Evolutionary conservation across 2,329 filamentous ascomycete genomes (phyloP).

Genomic region (Chrysoporthe puriensis): DNA sequence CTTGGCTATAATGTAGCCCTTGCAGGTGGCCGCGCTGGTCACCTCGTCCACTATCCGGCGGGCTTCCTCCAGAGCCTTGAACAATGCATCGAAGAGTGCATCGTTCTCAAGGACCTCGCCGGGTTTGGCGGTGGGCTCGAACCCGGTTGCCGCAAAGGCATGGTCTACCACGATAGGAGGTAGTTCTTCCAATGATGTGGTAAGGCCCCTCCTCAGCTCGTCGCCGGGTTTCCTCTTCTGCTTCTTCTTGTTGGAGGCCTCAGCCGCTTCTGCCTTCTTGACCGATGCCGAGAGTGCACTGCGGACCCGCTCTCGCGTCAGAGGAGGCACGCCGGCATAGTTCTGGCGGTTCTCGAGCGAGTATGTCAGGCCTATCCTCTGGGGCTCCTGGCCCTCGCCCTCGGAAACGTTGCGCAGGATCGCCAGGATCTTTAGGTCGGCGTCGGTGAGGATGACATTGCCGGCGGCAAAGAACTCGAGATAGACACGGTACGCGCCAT

Average conservation of each 20-base stretch:
- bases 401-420: conserved; percentile 80
- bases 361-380: conserved; percentile 78
- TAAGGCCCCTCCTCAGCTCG: conserved; percentile 77
- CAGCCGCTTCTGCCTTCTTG: conserved; percentile 57
- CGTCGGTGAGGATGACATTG: conserved; percentile 91
- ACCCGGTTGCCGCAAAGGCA: conserved; percentile 69
- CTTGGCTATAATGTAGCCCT: conserved; percentile 88
- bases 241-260: conserved; percentile 59
- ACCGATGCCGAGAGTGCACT: conserved; percentile 70
- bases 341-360: conserved; percentile 83
- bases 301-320: conserved; percentile 75
- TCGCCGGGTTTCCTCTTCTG: conserved; percentile 75
- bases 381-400: conserved; percentile 81
- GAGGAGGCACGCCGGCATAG: conserved; percentile 71
- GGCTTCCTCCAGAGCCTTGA: conserved; percentile 71
- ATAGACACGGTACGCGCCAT: conserved; percentile 85
- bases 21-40: conserved; percentile 65
- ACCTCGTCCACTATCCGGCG: conserved; percentile 71
- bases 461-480: conserved; percentile 96
- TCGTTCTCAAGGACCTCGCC: conserved; percentile 72
- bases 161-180: conserved; percentile 89
- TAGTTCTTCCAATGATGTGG: conserved; percentile 83
- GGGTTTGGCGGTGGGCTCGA: conserved; percentile 70
- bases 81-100: conserved; percentile 64
- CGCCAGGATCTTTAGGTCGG: conserved; percentile 78